Conservation (phyloP, 495 filamentous ascomycete genomes). For the Xylaria bambusicola region DNA sequence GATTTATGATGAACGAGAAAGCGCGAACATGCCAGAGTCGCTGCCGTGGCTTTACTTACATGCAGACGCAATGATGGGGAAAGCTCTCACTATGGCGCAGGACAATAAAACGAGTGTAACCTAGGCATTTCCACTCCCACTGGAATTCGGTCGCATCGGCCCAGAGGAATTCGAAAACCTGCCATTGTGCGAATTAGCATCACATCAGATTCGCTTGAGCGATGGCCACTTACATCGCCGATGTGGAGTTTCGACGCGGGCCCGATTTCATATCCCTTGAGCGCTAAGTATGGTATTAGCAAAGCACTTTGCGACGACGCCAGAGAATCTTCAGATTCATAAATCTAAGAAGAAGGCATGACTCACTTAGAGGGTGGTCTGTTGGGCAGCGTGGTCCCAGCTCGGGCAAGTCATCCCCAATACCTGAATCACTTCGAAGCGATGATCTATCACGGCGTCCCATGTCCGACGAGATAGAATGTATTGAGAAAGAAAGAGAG, state of each 20-base stretch:
- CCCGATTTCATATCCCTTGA: constrained; percentile 38
- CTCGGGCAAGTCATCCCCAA: constrained; percentile 38
- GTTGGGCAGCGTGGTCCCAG: constrained; percentile 30
- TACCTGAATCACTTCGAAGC: constrained; percentile 39
- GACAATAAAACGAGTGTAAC: constrained; percentile 36
- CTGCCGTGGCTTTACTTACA: constrained; percentile 28
- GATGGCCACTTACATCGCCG: constrained; percentile 32
- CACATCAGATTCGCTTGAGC: background rate
- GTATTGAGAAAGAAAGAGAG: constrained; percentile 5
- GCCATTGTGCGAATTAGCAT: constrained; percentile 12
- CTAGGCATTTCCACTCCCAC: constrained; percentile 40
- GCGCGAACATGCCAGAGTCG: constrained; percentile 9
- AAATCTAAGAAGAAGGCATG: constrained; percentile 4
- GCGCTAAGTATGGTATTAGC: constrained; percentile 21
- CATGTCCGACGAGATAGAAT: constrained; percentile 36
- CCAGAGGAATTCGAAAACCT: constrained; percentile 41
- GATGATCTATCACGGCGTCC: constrained; percentile 38
- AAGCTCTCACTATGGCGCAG: constrained; percentile 37
- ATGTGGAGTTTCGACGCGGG: constrained; percentile 36
- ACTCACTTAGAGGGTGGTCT: constrained; percentile 37
- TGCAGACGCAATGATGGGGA: constrained; percentile 36
- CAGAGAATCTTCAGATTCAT: background rate
- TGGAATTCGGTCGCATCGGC: constrained; percentile 35
- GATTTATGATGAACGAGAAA: background rate
- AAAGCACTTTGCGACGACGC: background rate